These are phyloP conservation scores for Trichoderma sp. DNA, from an alignment of 2,329 filamentous ascomycete genomes.

Conservation along the genomic window DNA sequence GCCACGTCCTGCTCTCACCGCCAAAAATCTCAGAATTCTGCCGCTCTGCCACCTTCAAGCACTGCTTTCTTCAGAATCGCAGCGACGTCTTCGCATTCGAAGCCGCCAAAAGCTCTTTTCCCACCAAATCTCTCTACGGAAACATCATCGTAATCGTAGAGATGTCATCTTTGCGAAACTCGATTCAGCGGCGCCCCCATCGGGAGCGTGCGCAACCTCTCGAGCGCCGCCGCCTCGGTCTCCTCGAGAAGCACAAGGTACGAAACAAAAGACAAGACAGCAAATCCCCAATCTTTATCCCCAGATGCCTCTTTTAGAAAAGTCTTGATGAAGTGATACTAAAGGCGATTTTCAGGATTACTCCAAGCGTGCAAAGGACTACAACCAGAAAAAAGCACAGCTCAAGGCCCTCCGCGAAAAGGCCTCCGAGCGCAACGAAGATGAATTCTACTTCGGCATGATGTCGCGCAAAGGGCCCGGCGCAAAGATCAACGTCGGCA, in stretches of 20 bases:
- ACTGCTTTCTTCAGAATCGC: slow-evolving; percentile 7
- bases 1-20: slow-evolving; percentile 31
- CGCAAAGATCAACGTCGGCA: slow-evolving; percentile 47
- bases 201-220: slow-evolving; percentile 84
- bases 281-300: not conserved
- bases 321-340: not conserved
- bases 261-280: slow-evolving; percentile 13
- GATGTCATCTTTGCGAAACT: slow-evolving; percentile 61
- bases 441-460: slow-evolving; percentile 74
- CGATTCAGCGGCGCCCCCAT: slow-evolving; percentile 78
- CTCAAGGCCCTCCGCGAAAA: slow-evolving; percentile 60
- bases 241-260: slow-evolving; percentile 94
- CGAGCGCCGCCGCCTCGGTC: slow-evolving; percentile 80
- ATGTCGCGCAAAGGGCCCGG: slow-evolving; percentile 58
- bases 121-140: not conserved
- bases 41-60: slow-evolving; percentile 22
- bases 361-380: slow-evolving; percentile 61
- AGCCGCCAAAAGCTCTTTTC: not conserved
- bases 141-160: not conserved
- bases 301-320: not conserved
- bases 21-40: slow-evolving; percentile 40
- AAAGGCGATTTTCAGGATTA: slow-evolving; percentile 50
- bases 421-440: slow-evolving; percentile 64
- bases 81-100: not conserved
- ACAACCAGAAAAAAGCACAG: slow-evolving; percentile 61